A percentile compares a stretch with the other conserved stretches of the same genome.
phyloP scores from a whole-genome alignment of 2,329 filamentous ascomycete species.

The Talaromyces sp. region DNA sequence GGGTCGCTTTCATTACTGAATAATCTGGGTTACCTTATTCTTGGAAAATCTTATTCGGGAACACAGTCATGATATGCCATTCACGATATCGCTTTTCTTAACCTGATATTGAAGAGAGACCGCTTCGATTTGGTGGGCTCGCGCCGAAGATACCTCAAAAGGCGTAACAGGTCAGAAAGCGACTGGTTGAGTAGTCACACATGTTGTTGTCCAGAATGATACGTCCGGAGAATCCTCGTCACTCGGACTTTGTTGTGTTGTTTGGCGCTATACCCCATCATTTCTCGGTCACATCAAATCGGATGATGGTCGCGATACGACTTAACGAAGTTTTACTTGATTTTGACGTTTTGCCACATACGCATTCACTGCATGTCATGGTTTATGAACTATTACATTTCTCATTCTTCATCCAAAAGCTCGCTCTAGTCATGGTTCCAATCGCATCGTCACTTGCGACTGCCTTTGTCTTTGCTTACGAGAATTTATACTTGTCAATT shows the following conservation, averaged over 20 bases:
- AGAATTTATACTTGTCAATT: background rate
- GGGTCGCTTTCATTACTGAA: slow-evolving; percentile 17
- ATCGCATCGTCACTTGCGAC: background rate
- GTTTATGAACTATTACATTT: slow-evolving; percentile 8
- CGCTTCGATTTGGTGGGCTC: slow-evolving; percentile 11
- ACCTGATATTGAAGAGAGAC: slow-evolving; percentile 14
- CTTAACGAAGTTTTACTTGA: slow-evolving; percentile 12
- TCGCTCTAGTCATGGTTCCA: background rate
- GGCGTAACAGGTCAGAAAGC: slow-evolving; percentile 7
- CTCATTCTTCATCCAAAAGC: slow-evolving; percentile 5
- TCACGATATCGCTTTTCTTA: slow-evolving; percentile 16
- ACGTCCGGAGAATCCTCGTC: background rate
- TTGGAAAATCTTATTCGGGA: slow-evolving; percentile 9
- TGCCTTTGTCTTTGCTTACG: slow-evolving; percentile 1
- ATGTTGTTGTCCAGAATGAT: slow-evolving; percentile 8
- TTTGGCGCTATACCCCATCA: slow-evolving; percentile 5
- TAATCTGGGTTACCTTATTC: slow-evolving; percentile 9
- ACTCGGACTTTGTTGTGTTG: slow-evolving; percentile 12
- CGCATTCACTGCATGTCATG: slow-evolving; percentile 13
- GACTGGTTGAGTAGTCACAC: slow-evolving; percentile 2
- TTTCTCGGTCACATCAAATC: slow-evolving; percentile 4
- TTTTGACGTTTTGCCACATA: slow-evolving; percentile 12
- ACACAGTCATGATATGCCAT: slow-evolving; percentile 13
- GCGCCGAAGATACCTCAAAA: background rate
- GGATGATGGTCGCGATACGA: slow-evolving; percentile 8